Conservation (phyloP, 2,329 filamentous ascomycete genomes). For the Ophiostoma perfectum region DNA sequence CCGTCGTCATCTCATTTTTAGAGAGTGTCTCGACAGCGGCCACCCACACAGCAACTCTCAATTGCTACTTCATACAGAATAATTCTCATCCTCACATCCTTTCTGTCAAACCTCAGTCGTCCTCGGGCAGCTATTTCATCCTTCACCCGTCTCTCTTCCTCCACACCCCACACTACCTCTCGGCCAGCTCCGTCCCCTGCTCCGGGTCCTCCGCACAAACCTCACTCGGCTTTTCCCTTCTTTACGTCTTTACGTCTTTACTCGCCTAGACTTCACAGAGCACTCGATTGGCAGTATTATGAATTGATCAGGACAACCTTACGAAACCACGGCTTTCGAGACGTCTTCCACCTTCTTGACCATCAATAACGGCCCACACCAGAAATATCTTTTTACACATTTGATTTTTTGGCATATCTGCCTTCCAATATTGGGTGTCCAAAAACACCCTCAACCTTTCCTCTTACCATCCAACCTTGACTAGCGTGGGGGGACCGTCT, state of each 20-base stretch:
- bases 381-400: background rate
- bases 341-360: background rate
- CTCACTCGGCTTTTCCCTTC: background rate
- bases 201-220: slow-evolving; percentile 12
- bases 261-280: background rate
- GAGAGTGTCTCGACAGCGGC: background rate
- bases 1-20: no score
- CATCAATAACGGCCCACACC: background rate
- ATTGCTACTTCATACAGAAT: no score
- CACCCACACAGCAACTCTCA: background rate
- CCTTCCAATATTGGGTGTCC: background rate
- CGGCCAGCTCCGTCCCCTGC: slow-evolving; percentile 19
- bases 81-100: no score
- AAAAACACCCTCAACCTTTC: background rate
- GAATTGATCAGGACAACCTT: background rate
- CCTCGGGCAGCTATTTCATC: background rate
- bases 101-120: background rate
- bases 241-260: background rate
- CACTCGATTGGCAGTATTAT: background rate
- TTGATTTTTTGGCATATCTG: no score
- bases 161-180: slow-evolving; percentile 20
- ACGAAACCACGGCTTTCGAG: background rate
- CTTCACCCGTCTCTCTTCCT: slow-evolving; percentile 11
- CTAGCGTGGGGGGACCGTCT: background rate
- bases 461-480: background rate